Evolutionary conservation across 345 rosid species (phyloP).

Genomic region (Barbarea vulgaris): DNA sequence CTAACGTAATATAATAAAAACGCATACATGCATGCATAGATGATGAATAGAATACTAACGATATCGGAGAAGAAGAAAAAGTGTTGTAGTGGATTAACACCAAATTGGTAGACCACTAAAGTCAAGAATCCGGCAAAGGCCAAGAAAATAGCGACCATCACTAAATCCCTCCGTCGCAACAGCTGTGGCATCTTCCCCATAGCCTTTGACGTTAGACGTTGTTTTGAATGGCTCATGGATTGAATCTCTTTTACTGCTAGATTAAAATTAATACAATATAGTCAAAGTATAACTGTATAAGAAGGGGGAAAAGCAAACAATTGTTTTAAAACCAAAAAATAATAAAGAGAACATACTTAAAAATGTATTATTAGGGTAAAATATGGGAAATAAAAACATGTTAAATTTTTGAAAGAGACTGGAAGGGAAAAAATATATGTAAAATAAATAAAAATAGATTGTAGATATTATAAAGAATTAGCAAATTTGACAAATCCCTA

Average conservation of each 20-base stretch:
- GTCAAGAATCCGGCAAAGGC: neutral
- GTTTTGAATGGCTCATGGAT: neutral
- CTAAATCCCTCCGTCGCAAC: conserved; percentile 1
- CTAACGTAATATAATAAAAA: neutral
- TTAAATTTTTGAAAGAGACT: too few relatives aligned
- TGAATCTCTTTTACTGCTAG: neutral
- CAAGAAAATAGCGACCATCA: neutral
- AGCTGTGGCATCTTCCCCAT: neutral
- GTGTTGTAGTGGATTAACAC: neutral
- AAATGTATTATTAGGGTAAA: neutral
- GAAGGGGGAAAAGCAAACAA: too few relatives aligned
- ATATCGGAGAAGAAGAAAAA: neutral
- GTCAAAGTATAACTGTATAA: too few relatives aligned
- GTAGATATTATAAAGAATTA: too few relatives aligned
- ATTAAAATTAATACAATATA: neutral
- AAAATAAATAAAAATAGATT: neutral
- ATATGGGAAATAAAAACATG: too few relatives aligned
- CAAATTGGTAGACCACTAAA: conserved; percentile 1
- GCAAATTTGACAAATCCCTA: too few relatives aligned
- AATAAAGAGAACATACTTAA: neutral
- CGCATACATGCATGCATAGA: neutral
- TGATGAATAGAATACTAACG: conserved; percentile 9
- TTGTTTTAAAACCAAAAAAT: neutral
- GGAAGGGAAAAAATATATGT: neutral
- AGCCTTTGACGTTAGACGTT: neutral